These are phyloP conservation scores for Tylopilus cervinicoccineus DNA, from an alignment of 768 basidiomycete species.

Conservation along the genomic window DNA sequence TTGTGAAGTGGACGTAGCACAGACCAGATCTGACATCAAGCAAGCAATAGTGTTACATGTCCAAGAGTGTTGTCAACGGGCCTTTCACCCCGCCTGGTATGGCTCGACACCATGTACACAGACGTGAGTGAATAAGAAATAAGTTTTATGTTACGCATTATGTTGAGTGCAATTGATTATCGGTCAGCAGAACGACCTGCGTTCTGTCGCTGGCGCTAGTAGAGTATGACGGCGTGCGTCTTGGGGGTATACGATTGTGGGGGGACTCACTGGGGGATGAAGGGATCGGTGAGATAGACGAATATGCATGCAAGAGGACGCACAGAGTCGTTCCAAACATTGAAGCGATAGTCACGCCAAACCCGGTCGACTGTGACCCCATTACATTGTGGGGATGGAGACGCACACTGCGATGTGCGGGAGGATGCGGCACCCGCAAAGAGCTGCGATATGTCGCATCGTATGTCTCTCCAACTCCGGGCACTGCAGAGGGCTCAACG, in stretches of 20 bases:
- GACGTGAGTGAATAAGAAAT: constrained; percentile 19
- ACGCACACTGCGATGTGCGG: constrained; percentile 31
- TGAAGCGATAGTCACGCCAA: constrained; percentile 65
- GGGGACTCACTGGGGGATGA: constrained; percentile 19
- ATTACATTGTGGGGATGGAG: constrained; percentile 36
- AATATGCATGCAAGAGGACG: neutral
- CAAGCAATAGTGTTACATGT: constrained; percentile 23
- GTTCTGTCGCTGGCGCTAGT: constrained; percentile 24
- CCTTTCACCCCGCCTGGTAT: constrained; percentile 12
- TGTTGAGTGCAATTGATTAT: constrained; percentile 25
- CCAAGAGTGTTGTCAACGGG: constrained; percentile 21
- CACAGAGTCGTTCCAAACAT: constrained; percentile 54
- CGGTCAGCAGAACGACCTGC: constrained; percentile 27
- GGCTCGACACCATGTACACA: constrained; percentile 5
- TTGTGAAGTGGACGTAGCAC: constrained; percentile 7
- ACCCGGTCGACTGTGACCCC: constrained; percentile 63
- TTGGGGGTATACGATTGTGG: constrained; percentile 22
- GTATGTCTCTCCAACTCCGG: constrained; percentile 61
- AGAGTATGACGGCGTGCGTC: constrained; percentile 25
- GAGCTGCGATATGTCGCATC: constrained; percentile 57
- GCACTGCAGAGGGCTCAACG: constrained; percentile 39
- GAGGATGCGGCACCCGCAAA: constrained; percentile 40
- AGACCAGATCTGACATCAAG: constrained; percentile 15
- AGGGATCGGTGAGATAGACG: constrained; percentile 5
- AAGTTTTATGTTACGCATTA: constrained; percentile 32